phyloP scores from a whole-genome alignment of 2,329 filamentous ascomycete genomes.

The Lizonia empirigonia region DNA sequence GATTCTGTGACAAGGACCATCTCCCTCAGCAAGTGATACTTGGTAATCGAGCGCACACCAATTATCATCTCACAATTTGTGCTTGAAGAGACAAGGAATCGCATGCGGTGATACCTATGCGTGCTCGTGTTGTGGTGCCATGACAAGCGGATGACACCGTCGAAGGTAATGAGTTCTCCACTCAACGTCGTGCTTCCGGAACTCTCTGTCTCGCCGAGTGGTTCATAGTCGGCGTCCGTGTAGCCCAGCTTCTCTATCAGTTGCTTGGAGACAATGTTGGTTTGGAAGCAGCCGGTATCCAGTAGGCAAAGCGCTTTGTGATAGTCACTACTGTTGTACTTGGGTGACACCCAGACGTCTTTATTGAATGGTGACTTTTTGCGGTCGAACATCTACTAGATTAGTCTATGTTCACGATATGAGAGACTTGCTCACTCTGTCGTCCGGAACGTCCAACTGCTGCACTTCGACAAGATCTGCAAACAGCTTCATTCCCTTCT shows the following conservation, averaged over 20 bases:
- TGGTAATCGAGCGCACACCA: neutral
- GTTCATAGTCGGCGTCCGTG: neutral
- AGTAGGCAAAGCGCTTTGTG: neutral
- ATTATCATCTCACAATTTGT: neutral
- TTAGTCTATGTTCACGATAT: neutral
- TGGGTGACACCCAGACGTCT: neutral
- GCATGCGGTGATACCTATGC: neutral
- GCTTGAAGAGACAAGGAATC: neutral
- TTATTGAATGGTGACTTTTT: neutral
- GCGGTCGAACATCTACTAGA: neutral
- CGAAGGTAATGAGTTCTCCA: neutral
- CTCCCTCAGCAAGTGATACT: neutral
- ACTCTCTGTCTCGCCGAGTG: neutral
- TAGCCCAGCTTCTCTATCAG: neutral
- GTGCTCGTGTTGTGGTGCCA: conserved; percentile 1
- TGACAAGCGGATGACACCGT: neutral
- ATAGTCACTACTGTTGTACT: neutral
- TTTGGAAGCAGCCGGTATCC: conserved; percentile 1
- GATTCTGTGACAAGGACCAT: neutral
- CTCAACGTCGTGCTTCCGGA: neutral
- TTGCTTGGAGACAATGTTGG: neutral
- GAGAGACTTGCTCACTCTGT: too few species aligned
- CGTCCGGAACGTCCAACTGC: neutral
- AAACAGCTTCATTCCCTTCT: neutral
- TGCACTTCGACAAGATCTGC: neutral